Conservation (phyloP, 2,329 filamentous ascomycete genomes). For the Verruconis gallopava region DNA sequence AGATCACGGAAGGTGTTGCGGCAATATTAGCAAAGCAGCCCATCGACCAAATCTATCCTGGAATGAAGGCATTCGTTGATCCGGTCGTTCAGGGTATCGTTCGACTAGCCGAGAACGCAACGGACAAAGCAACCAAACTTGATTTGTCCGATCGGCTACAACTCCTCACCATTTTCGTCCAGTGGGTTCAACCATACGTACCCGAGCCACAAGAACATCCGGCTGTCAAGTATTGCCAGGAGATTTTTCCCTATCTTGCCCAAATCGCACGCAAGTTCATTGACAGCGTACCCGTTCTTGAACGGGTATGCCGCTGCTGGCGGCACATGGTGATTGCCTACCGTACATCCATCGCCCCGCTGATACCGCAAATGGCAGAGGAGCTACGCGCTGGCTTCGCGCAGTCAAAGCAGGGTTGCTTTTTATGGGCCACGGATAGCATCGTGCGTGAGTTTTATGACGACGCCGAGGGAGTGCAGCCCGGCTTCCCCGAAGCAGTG, state of each 20-base stretch:
- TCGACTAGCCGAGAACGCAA: conserved; percentile 72
- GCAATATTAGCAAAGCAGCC: conserved; percentile 83
- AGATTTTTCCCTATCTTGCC: conserved; percentile 78
- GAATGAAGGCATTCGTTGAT: conserved; percentile 86
- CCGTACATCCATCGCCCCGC: conserved; percentile 71
- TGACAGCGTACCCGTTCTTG: conserved; percentile 74
- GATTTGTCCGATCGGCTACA: conserved; percentile 87
- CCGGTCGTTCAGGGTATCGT: conserved; percentile 78
- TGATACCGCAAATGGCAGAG: conserved; percentile 75
- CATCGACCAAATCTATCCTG: conserved; percentile 62
- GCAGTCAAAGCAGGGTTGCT: conserved; percentile 80
- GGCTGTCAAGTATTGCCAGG: conserved; percentile 89
- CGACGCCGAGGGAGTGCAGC: conserved; percentile 71
- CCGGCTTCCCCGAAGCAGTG: conserved; percentile 71
- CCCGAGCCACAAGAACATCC: conserved; percentile 64
- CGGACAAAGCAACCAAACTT: conserved; percentile 69
- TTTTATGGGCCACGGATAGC: conserved; percentile 95
- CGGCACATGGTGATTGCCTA: conserved; percentile 95
- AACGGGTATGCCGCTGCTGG: conserved; percentile 91
- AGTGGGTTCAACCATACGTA: conserved; percentile 63
- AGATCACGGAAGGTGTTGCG: conserved; percentile 90
- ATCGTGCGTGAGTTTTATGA: conserved; percentile 93
- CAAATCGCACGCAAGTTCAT: conserved; percentile 83
- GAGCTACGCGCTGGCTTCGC: conserved; percentile 79
- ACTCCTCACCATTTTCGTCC: conserved; percentile 80